Evolutionary conservation across 768 basidiomycete species (phyloP), one percentile per base, ranked within the genome.

Genomic region (Strobilomyces echinocephalus): DNA sequence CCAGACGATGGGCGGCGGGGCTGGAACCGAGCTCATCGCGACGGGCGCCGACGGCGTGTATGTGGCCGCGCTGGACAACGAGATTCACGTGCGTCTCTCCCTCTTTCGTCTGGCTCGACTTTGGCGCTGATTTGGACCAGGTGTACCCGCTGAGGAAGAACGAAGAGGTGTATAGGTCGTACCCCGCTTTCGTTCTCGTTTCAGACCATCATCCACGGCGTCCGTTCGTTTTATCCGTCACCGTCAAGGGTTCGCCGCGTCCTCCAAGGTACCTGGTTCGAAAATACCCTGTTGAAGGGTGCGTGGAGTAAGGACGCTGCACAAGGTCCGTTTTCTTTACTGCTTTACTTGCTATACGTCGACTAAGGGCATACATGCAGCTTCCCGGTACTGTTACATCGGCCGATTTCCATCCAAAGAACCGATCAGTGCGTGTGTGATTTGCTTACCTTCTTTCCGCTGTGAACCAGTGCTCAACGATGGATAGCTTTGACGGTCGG

Each of bases 371-470:
- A 44, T 38, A n/a, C 18, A 24, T 33, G 18, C 55, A 91, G 90
- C 79, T 97, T 52, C 92, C 95, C 36, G 95, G 95, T 11, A 95
- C 95, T 0, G 94, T 98, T 15, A 94, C 92, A 1, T 76, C 87
- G 18, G 91, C 93, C 0, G 97, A 95, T 62, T 97, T 95, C 76
- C 93, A 95, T 69, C 94, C 95, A 91, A 86, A 64, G 94, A 97
- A 62, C 95, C 94, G 11, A 94, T 97, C 68, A 82, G 93, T 95
- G 69, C 58, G 93, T 76, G 11, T n/a, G n/a, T n/a, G n/a, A n/a
- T 51, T 15, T 46, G 21, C 14, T n/a, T 15, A 15, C 6, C 38
- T 40, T 8, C 46, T 14, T 21, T 15, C 26, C 31, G 24, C 40
- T 54, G 36, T 34, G 21, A 10, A 18, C 31, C 15, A 43, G 52